These are phyloP conservation scores for Atractiella rhizophila DNA, from an alignment of 768 basidiomycete species.

Conservation along the genomic window DNA sequence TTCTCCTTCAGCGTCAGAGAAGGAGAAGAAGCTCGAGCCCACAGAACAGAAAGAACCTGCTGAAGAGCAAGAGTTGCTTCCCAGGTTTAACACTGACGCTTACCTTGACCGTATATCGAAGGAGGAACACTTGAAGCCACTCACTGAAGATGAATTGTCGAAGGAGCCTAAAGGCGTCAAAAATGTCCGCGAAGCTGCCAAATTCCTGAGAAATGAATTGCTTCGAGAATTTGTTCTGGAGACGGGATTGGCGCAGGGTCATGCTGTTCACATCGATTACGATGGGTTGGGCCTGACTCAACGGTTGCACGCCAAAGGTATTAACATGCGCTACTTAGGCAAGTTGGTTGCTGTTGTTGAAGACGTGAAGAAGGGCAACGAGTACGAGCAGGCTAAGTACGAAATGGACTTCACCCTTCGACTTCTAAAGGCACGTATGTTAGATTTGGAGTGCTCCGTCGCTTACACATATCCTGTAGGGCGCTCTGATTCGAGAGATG, in stretches of 20 bases:
- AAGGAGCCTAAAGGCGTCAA: slow-evolving; percentile 22
- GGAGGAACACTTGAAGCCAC: slow-evolving; percentile 14
- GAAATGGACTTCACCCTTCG: slow-evolving; percentile 3
- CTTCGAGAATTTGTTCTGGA: slow-evolving; percentile 21
- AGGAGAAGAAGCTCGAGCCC: slow-evolving; percentile 5
- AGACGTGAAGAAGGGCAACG: slow-evolving; percentile 14
- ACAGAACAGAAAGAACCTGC: slow-evolving; percentile 1
- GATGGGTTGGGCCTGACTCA: slow-evolving; percentile 23
- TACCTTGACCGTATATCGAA: slow-evolving; percentile 23
- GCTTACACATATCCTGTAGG: no score
- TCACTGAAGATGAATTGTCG: slow-evolving; percentile 20
- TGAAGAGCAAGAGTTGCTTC: slow-evolving; percentile 18
- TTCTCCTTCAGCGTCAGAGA: slow-evolving; percentile 8
- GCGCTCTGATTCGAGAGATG: slow-evolving; percentile 24
- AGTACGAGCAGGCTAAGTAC: slow-evolving; percentile 15
- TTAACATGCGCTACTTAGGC: slow-evolving; percentile 29
- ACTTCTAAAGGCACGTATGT: slow-evolving; percentile 15
- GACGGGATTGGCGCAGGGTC: no score
- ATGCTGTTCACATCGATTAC: no score
- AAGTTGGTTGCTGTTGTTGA: slow-evolving; percentile 19
- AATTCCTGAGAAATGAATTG: slow-evolving; percentile 22
- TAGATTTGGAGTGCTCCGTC: no score
- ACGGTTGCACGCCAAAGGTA: slow-evolving; percentile 23
- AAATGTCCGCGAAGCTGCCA: slow-evolving; percentile 25
- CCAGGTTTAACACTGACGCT: slow-evolving; percentile 26